phyloP scores from a whole-genome alignment of 2,329 filamentous ascomycete species.

The Aspergillus sp. region DNA sequence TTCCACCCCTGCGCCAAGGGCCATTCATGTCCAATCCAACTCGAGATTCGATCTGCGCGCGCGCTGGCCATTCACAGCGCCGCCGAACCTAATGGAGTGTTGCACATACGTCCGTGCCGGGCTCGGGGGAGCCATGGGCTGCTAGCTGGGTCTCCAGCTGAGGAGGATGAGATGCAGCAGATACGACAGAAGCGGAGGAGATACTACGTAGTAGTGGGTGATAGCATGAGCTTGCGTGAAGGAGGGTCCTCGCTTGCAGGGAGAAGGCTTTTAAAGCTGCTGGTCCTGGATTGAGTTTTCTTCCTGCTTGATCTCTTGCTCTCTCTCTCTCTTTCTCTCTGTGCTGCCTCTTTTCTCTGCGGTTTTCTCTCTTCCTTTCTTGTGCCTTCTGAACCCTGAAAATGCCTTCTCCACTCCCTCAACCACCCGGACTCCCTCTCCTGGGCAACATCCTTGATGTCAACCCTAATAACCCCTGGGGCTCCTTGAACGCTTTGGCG shows the following conservation, averaged over 20 bases:
- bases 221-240: too few species aligned
- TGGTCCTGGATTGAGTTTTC: not conserved
- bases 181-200: too few species aligned
- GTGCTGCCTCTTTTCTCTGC: not conserved
- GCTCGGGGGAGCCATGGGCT: not conserved
- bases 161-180: too few species aligned
- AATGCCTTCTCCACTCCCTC: constrained; percentile 44
- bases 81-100: not conserved
- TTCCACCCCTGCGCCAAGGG: not conserved
- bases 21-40: not conserved
- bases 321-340: not conserved
- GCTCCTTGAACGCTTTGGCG: constrained; percentile 42
- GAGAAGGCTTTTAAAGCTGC: too few species aligned
- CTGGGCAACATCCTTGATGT: constrained; percentile 47
- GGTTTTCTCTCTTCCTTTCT: not conserved
- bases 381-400: not conserved
- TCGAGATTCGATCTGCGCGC: not conserved
- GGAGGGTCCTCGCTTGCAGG: too few species aligned
- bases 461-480: constrained; percentile 43
- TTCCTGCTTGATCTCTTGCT: not conserved
- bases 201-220: too few species aligned
- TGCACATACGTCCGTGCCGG: not conserved
- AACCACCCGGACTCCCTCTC: constrained; percentile 43
- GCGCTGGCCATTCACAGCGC: not conserved
- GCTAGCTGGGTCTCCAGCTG: not conserved